These are phyloP conservation scores for Yamadazyma akitaensis DNA, from an alignment of 805 yeast genomes.

Conservation along the genomic window DNA sequence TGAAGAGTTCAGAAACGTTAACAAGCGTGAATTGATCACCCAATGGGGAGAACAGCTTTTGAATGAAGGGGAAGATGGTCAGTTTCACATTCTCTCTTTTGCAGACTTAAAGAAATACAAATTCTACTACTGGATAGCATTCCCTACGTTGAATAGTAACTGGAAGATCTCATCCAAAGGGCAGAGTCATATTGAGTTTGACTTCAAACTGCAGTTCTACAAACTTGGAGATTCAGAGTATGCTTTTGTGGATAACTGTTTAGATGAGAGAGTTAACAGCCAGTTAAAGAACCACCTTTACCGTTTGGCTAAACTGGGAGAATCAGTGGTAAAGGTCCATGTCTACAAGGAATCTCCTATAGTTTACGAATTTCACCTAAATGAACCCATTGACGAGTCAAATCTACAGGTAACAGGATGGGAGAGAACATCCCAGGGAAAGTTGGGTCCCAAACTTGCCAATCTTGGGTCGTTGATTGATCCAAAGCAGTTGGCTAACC, in stretches of 20 bases:
- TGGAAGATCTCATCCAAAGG: slow-evolving; percentile 1
- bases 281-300: slow-evolving; percentile 59
- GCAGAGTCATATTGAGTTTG: not conserved
- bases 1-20: slow-evolving; percentile 73
- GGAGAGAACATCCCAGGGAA: slow-evolving; percentile 78
- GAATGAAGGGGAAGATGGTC: slow-evolving; percentile 30
- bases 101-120: slow-evolving; percentile 87
- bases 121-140: slow-evolving; percentile 87
- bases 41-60: slow-evolving; percentile 30
- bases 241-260: slow-evolving; percentile 32
- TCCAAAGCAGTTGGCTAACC: slow-evolving; percentile 80
- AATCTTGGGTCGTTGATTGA: slow-evolving; percentile 79
- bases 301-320: slow-evolving; percentile 32
- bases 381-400: not conserved
- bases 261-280: slow-evolving; percentile 42
- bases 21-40: slow-evolving; percentile 59
- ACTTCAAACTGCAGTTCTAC: slow-evolving; percentile 5
- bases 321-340: slow-evolving; percentile 17
- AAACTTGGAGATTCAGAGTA: slow-evolving; percentile 2
- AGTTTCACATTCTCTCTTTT: slow-evolving; percentile 51
- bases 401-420: slow-evolving; percentile 64
- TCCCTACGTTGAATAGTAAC: slow-evolving; percentile 50
- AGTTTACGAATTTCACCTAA: slow-evolving; percentile 18
- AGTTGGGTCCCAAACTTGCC: slow-evolving; percentile 76
- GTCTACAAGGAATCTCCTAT: slow-evolving; percentile 23